Evolutionary conservation across 1,284 basidiomycete genomes (phyloP).

Genomic region (Ceratobasidium sp.): DNA sequence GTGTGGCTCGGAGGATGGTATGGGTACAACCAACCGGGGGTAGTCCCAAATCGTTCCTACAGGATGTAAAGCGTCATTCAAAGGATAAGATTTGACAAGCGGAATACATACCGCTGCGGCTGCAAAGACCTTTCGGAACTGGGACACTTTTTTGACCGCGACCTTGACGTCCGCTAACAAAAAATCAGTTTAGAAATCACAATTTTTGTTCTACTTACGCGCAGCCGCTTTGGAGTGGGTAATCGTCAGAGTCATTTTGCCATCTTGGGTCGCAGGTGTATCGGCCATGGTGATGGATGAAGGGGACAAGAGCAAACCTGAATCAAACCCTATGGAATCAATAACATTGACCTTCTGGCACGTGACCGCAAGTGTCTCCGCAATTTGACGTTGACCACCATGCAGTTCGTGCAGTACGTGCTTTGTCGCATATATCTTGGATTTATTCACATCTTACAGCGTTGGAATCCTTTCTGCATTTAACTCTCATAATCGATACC

Average conservation of each 20-base stretch:
- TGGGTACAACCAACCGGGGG: constrained; percentile 11
- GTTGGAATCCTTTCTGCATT: constrained; percentile 63
- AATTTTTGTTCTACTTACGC: not conserved
- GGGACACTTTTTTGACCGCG: constrained; percentile 40
- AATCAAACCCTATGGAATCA: constrained; percentile 13
- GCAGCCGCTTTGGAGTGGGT: constrained; percentile 31
- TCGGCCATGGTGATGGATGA: constrained; percentile 17
- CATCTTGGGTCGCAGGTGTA: constrained; percentile 15
- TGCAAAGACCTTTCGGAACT: constrained; percentile 34
- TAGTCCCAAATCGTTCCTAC: constrained; percentile 32
- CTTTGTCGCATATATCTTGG: not conserved
- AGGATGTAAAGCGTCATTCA: too few relatives aligned
- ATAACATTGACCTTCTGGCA: not conserved
- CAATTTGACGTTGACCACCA: not conserved
- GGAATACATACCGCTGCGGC: constrained; percentile 21
- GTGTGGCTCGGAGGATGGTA: not conserved
- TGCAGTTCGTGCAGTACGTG: constrained; percentile 27
- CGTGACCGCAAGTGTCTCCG: not conserved
- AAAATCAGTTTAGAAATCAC: not conserved
- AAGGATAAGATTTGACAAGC: too few relatives aligned
- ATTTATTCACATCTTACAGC: constrained; percentile 51
- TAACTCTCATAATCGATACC: constrained; percentile 72
- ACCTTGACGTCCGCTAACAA: constrained; percentile 36
- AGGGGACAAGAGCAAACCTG: not conserved
- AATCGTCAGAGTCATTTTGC: constrained; percentile 36